Base-by-base conservation (phyloP, 179 eudicot genomes). In the Actinidia arguta region DNA sequence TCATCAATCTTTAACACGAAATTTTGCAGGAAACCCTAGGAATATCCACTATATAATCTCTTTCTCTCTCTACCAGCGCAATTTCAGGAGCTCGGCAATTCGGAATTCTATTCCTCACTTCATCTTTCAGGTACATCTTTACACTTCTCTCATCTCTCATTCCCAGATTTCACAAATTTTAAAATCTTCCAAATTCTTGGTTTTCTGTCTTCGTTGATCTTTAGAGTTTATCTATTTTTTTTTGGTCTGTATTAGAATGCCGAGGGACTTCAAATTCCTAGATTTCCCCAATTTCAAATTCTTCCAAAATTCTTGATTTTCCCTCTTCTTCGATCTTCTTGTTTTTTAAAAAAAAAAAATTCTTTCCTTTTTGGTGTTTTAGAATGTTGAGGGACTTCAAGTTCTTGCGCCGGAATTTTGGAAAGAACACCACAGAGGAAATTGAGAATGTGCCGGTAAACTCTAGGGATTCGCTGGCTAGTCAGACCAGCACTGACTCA, bases 371-470 rank as follows among this genome's bases (percentile, higher is more conserved):
- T n/a, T 20, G 20, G 7, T 42, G 27, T 58, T 12, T 18, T 70
- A 95, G 98, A 89, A 95, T 95, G 98, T 22, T 90, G 86, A 85
- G 95, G 84, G 94, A 92, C 56, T 92, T 79, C 73, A 94, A 86
- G 71, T 84, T 86, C 73, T 74, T 79, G 80, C 90, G 92, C 20
- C 93, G 91, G 27, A 90, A 82, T 75, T 78, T 90, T 11, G 89
- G 86, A 17, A 92, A 90, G 80, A 87, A 82, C 76, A 48, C 83
- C 27, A 0, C 73, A 10, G 98, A 93, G 76, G 98, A 92, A 77
- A 84, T 86, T 10, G 99, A 97, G 88, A 97, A 97, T 83, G 88
- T 92, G 76, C 94, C 93, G 4, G 14, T 80, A 75, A 93, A 88
- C 92, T 86, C 91, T 70, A 90, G 75, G 36, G 88, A 90, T 74